These are phyloP conservation scores for Trichoderma brevicompactum DNA, from an alignment of 2,329 filamentous ascomycete species.

Conservation along the genomic window DNA sequence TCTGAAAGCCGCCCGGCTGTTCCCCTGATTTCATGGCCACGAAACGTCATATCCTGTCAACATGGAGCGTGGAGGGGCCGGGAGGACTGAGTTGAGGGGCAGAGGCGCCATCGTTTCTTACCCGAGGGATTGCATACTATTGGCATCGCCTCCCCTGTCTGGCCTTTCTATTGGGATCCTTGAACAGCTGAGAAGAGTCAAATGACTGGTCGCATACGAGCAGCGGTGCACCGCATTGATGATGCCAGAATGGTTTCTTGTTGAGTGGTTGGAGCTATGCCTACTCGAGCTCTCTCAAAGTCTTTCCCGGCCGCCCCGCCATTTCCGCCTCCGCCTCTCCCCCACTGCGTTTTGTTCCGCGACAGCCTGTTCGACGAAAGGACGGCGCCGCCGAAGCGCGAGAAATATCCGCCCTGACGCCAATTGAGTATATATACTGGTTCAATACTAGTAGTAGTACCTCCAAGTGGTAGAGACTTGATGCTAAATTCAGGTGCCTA, in stretches of 20 bases:
- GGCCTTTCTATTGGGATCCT: not conserved
- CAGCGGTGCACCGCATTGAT: not conserved
- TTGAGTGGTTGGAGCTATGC: constrained; percentile 23
- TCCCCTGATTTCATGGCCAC: constrained; percentile 7
- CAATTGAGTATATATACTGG: not conserved
- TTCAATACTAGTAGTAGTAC: no score
- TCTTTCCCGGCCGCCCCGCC: constrained; percentile 11
- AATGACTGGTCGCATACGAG: constrained; percentile 15
- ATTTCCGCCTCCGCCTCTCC: constrained; percentile 9
- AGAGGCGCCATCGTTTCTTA: constrained; percentile 13
- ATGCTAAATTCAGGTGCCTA: not conserved
- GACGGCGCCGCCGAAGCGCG: constrained; percentile 8
- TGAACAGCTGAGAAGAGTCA: constrained; percentile 13
- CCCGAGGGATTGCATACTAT: constrained; percentile 4
- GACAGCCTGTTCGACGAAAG: constrained; percentile 3
- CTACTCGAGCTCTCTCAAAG: constrained; percentile 9
- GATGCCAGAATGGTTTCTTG: constrained; percentile 3
- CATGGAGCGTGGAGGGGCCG: constrained; percentile 16
- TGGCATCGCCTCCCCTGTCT: not conserved
- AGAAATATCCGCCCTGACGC: not conserved
- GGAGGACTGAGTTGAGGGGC: constrained; percentile 8
- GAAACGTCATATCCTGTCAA: constrained; percentile 21
- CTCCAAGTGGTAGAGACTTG: no score
- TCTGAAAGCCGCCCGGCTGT: not conserved
- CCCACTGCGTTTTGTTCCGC: not conserved